Percentiles rank a stretch among this genome's conserved stretches.
Conservation (phyloP, 305 asterid species). For the Coffea humblotiana region DNA sequence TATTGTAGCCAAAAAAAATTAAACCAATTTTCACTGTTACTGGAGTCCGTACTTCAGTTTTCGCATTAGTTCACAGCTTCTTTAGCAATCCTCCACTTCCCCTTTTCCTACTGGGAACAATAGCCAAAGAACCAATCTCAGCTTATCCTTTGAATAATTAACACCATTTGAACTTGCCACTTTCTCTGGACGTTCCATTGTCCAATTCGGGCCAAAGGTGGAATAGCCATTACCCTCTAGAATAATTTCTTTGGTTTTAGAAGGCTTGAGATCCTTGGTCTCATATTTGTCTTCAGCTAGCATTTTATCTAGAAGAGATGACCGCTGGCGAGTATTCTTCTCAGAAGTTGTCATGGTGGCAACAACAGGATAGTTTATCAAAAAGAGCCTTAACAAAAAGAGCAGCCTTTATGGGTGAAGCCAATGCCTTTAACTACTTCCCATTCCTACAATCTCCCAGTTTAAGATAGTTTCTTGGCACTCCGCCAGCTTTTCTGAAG, state of each 20-base stretch:
- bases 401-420: conserved; percentile 55
- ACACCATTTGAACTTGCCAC: conserved; percentile 27
- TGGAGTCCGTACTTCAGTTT: not conserved
- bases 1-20: not conserved
- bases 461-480: conserved; percentile 85
- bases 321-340: conserved; percentile 40
- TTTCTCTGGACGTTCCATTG: conserved; percentile 27
- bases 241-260: conserved; percentile 40
- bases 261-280: conserved; percentile 24
- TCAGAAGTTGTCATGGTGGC: conserved; percentile 43
- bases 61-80: conserved; percentile 28
- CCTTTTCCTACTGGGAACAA: conserved; percentile 59
- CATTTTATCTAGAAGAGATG: conserved; percentile 75
- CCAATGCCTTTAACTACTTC: conserved; percentile 80
- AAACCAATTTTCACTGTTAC: not conserved
- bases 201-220: conserved; percentile 26
- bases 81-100: conserved; percentile 51
- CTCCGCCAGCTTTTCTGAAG: conserved; percentile 79
- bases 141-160: conserved; percentile 30
- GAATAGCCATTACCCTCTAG: conserved; percentile 27
- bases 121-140: conserved; percentile 40
- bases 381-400: conserved; percentile 48
- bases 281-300: conserved; percentile 57
- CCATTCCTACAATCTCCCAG: conserved; percentile 33
- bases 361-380: conserved; percentile 28